A percentile compares a stretch with the other conserved stretches of the same genome.
These are phyloP conservation scores for Curvularia verruculosa DNA, from an alignment of 2,329 filamentous ascomycete species.

Conservation along the genomic window DNA sequence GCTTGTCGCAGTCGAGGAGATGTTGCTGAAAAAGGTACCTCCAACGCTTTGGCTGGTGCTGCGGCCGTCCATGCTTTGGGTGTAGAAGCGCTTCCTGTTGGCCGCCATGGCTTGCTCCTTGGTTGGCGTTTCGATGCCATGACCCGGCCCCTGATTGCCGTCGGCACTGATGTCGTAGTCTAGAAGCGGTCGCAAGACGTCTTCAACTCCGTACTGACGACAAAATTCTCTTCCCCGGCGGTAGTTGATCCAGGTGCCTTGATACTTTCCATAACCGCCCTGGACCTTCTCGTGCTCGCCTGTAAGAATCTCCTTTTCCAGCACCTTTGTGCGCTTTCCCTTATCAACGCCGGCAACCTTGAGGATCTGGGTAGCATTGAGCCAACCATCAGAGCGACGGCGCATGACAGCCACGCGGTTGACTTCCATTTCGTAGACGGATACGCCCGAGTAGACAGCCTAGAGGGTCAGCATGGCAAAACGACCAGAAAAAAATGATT, in stretches of 20 bases:
- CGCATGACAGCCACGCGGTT: constrained; percentile 95
- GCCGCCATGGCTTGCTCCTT: constrained; percentile 99
- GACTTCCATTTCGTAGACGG: constrained; percentile 98
- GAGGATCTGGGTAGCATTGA: constrained; percentile 97
- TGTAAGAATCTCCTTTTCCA: constrained; percentile 96
- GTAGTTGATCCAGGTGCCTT: constrained; percentile 98
- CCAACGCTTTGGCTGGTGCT: constrained; percentile 66
- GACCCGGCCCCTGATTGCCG: constrained; percentile 70
- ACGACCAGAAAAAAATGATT: constrained; percentile 73
- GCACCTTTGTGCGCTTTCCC: constrained; percentile 94
- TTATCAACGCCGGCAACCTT: constrained; percentile 98
- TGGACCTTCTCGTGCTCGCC: constrained; percentile 99
- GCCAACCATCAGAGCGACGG: constrained; percentile 89
- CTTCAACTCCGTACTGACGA: constrained; percentile 76
- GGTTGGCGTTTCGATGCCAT: constrained; percentile 89
- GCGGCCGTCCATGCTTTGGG: constrained; percentile 71
- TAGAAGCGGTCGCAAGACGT: constrained; percentile 73
- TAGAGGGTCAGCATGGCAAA: constrained; percentile 22
- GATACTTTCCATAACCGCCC: constrained; percentile 97
- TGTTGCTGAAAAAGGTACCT: constrained; percentile 96
- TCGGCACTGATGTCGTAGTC: constrained; percentile 83
- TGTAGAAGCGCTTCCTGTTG: constrained; percentile 87
- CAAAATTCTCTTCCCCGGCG: constrained; percentile 92
- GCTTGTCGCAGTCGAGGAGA: constrained; percentile 89
- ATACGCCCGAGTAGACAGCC: constrained; percentile 93